phyloP scores from a whole-genome alignment of 2,329 filamentous ascomycete genomes.

The Aspergillus sp. region DNA sequence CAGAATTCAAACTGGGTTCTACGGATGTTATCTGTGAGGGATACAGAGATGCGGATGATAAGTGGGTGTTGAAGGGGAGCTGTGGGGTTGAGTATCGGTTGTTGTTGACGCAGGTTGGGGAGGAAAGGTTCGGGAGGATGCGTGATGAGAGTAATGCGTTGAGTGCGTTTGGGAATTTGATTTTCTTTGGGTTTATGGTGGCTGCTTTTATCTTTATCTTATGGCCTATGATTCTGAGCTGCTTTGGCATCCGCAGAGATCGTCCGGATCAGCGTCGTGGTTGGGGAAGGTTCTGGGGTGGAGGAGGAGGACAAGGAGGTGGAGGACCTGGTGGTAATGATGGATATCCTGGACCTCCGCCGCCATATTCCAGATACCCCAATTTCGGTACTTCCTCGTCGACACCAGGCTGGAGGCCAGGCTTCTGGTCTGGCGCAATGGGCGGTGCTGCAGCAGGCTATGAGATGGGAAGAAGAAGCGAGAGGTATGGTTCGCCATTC shows the following conservation, averaged over 20 bases:
- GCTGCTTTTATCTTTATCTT: conserved; percentile 24
- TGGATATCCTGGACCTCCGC: conserved; percentile 31
- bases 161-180: conserved; percentile 24
- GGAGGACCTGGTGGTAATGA: conserved; percentile 26
- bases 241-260: conserved; percentile 17
- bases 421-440: conserved; percentile 42
- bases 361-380: conserved; percentile 32
- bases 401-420: conserved; percentile 36
- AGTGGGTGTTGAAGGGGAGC: conserved; percentile 81
- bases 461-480: conserved; percentile 28
- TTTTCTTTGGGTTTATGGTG: conserved; percentile 29
- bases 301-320: conserved; percentile 23
- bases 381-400: conserved; percentile 5
- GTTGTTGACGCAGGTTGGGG: conserved; percentile 67
- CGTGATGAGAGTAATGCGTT: conserved; percentile 1
- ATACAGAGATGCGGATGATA: conserved; percentile 68
- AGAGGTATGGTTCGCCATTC: conserved; percentile 10
- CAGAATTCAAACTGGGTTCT: conserved; percentile 65
- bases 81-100: conserved; percentile 89
- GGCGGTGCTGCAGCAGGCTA: conserved; percentile 39
- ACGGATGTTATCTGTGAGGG: conserved; percentile 94
- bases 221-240: conserved; percentile 16
- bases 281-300: conserved; percentile 21
- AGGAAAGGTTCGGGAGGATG: conserved; percentile 56
- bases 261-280: conserved; percentile 16